These are phyloP conservation scores for Neofusicoccum kwambonambiense DNA, from an alignment of 2,329 filamentous ascomycete species.

Conservation along the genomic window DNA sequence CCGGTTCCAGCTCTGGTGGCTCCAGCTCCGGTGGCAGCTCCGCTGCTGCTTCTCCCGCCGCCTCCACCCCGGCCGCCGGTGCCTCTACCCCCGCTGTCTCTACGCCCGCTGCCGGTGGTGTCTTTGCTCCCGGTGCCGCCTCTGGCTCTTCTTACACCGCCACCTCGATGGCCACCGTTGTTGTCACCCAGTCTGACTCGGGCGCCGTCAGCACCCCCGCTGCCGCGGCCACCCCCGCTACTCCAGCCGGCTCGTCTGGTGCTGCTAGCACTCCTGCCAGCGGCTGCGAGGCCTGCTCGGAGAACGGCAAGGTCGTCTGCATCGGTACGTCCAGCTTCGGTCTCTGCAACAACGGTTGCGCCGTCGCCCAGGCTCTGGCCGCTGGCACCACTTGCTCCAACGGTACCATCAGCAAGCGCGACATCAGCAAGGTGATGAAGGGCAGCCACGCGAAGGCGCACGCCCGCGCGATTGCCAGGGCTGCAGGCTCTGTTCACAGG, in stretches of 20 bases:
- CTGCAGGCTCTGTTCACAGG: background rate
- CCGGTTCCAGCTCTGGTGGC: constrained; percentile 26
- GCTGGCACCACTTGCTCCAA: constrained; percentile 42
- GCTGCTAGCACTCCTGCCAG: constrained; percentile 19
- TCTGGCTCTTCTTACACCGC: constrained; percentile 16
- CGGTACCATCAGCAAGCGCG: constrained; percentile 30
- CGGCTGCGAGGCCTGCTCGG: constrained; percentile 36
- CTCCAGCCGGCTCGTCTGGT: constrained; percentile 14
- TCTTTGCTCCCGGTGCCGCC: constrained; percentile 20
- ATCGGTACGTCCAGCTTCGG: constrained; percentile 44
- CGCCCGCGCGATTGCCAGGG: background rate
- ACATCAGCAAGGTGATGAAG: constrained; percentile 1
- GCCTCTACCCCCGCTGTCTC: constrained; percentile 17
- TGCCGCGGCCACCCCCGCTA: constrained; percentile 19
- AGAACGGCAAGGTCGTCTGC: constrained; percentile 44
- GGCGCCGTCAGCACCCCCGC: background rate
- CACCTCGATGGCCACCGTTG: constrained; percentile 20
- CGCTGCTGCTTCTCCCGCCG: constrained; percentile 32
- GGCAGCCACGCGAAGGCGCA: constrained; percentile 9
- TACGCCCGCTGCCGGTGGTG: constrained; percentile 15
- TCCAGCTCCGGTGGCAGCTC: constrained; percentile 22
- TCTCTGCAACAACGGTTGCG: constrained; percentile 45
- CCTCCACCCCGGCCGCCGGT: constrained; percentile 26
- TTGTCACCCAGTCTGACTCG: constrained; percentile 1
- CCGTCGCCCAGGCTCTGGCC: constrained; percentile 41